Conservation (phyloP, 73 alveolate genomes). For the Tetrahymena elliotti region DNA sequence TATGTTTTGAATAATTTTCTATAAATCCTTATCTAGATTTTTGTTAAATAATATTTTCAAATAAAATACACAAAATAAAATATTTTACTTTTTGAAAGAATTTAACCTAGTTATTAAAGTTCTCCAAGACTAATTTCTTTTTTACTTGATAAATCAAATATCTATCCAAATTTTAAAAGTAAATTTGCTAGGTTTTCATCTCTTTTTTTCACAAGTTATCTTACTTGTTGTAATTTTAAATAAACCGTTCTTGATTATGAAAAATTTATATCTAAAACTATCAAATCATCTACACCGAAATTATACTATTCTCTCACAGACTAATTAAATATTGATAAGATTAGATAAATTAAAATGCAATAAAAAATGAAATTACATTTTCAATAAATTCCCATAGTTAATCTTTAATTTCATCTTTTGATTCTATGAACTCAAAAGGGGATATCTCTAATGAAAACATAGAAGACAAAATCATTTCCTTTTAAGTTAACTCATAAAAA, state of each 20-base stretch:
- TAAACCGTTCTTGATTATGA: not conserved
- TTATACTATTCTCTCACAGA: not conserved
- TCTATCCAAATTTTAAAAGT: not conserved
- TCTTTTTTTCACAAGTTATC: not conserved
- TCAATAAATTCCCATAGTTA: not conserved
- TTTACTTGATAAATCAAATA: not conserved
- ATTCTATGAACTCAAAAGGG: not conserved
- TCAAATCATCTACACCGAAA: not conserved
- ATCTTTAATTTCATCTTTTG: not conserved
- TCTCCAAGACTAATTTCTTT: not conserved
- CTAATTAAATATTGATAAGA: not conserved
- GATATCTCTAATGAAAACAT: not conserved
- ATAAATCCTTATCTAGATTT: not conserved
- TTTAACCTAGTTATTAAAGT: not conserved
- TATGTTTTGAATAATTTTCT: not conserved
- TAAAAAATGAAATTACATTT: not conserved
- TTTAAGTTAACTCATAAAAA: not conserved
- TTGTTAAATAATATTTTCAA: not conserved
- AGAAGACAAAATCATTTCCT: not conserved
- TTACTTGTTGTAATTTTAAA: not conserved
- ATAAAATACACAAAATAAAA: not conserved
- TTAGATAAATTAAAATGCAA: not conserved
- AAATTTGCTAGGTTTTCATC: not conserved
- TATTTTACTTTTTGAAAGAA: not conserved
- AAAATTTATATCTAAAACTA: not conserved